phyloP scores from a whole-genome alignment of 768 basidiomycete genomes.

The Steccherinum ochraceum region DNA sequence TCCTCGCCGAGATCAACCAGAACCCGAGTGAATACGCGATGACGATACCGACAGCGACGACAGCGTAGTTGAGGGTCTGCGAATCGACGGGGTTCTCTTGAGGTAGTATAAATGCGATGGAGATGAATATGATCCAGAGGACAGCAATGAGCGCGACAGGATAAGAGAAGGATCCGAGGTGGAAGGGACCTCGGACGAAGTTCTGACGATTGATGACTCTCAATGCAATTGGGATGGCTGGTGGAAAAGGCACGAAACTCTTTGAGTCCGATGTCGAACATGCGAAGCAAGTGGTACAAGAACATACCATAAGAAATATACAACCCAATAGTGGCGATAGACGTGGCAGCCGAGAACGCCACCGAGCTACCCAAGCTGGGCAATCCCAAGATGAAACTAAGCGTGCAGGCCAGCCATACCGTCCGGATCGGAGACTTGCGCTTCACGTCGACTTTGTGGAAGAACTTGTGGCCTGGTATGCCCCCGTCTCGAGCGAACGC shows the following conservation, averaged over 20 bases:
- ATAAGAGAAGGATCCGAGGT: conserved; percentile 58
- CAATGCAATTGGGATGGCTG: conserved; percentile 64
- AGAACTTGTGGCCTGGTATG: conserved; percentile 61
- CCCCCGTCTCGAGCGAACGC: conserved; percentile 74
- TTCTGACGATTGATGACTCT: conserved; percentile 53
- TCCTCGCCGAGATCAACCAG: conserved; percentile 66
- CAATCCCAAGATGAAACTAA: conserved; percentile 69
- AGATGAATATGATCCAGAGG: conserved; percentile 67
- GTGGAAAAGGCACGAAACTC: not conserved
- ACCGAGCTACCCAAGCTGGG: conserved; percentile 70
- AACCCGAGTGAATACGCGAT: conserved; percentile 56
- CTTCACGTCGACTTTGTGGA: conserved; percentile 53
- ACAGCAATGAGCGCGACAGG: conserved; percentile 52
- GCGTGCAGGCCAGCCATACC: conserved; percentile 77
- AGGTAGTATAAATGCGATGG: conserved; percentile 69
- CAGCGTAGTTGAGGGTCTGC: conserved; percentile 69
- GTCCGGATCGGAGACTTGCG: conserved; percentile 65
- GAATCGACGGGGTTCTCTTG: conserved; percentile 63
- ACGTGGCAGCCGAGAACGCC: conserved; percentile 52
- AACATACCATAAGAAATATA: conserved; percentile 66
- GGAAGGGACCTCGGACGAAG: conserved; percentile 67
- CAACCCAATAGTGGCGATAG: conserved; percentile 68
- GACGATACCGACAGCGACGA: conserved; percentile 74
- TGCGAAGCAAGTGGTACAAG: not conserved
- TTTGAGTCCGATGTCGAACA: not conserved